A percentile compares a stretch with the other conserved stretches of the same genome.
These are phyloP conservation scores for Candida tunisiensis DNA, from an alignment of 1,139 yeast species.

Conservation along the genomic window DNA sequence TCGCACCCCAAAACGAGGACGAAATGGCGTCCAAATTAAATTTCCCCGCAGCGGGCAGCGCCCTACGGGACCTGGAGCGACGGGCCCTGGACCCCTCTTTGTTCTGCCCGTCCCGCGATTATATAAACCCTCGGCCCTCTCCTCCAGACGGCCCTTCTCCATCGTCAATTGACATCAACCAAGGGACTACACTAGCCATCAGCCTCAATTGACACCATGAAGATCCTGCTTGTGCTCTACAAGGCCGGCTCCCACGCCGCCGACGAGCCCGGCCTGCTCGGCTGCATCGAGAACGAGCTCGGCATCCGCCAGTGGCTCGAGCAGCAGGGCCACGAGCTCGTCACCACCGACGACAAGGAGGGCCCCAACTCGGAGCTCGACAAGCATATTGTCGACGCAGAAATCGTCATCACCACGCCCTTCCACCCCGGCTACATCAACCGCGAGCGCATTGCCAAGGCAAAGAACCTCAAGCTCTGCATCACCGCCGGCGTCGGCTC, in stretches of 20 bases:
- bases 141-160: no score
- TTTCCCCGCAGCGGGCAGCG: no score
- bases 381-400: constrained; percentile 51
- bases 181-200: no score
- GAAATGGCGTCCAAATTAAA: no score
- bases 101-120: no score
- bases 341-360: constrained; percentile 54
- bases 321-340: constrained; percentile 47
- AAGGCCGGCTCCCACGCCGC: constrained; percentile 31
- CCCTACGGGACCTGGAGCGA: no score
- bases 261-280: constrained; percentile 45
- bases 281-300: constrained; percentile 60
- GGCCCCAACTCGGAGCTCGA: constrained; percentile 46
- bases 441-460: constrained; percentile 46
- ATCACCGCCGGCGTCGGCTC: constrained; percentile 80
- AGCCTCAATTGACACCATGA: no score
- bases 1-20: no score
- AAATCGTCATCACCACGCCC: constrained; percentile 66
- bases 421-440: constrained; percentile 73
- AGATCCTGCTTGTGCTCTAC: constrained; percentile 17
- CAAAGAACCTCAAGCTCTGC: constrained; percentile 55
- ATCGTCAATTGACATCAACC: no score
- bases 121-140: no score
- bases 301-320: constrained; percentile 55
- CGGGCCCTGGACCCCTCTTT: no score